Evolutionary conservation across 192 early-diverging fungal species (phyloP).

Genomic region (Phycomyces nitens): DNA sequence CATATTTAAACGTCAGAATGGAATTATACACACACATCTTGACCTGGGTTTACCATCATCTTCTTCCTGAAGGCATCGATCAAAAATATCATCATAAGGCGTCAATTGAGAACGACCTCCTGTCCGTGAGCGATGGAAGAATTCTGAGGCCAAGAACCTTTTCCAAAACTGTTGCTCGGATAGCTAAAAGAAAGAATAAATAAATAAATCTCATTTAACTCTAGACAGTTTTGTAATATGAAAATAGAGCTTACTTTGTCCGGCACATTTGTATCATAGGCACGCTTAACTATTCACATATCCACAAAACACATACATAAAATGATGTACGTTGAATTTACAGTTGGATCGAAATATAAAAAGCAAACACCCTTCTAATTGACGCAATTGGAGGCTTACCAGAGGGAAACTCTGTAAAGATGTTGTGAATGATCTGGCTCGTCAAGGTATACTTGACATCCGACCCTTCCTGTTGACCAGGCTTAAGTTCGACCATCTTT

Average conservation of each 20-base stretch:
- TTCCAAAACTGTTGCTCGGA: slow-evolving; percentile 86
- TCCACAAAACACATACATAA: slow-evolving; percentile 1
- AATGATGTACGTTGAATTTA: not conserved
- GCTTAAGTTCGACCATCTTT: slow-evolving; percentile 63
- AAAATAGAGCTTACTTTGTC: slow-evolving; percentile 33
- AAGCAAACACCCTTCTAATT: not conserved
- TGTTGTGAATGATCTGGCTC: slow-evolving; percentile 84
- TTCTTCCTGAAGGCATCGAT: slow-evolving; percentile 71
- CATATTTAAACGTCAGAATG: not conserved
- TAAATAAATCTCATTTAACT: not conserved
- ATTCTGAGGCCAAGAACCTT: slow-evolving; percentile 75
- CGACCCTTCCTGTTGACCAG: slow-evolving; percentile 64
- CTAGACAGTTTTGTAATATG: not conserved
- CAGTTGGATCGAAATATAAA: not conserved
- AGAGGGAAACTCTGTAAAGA: slow-evolving; percentile 86
- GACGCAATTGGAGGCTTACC: slow-evolving; percentile 34
- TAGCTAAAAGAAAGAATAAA: slow-evolving; percentile 27
- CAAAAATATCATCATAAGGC: slow-evolving; percentile 73
- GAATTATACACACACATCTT: slow-evolving; percentile 55
- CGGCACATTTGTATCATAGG: slow-evolving; percentile 80
- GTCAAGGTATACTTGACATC: slow-evolving; percentile 85
- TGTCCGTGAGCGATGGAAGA: slow-evolving; percentile 79
- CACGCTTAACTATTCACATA: slow-evolving; percentile 59
- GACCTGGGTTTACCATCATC: slow-evolving; percentile 49
- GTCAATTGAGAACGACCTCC: slow-evolving; percentile 40